Evolutionary conservation across 176 grass and related monocot species (phyloP), one percentile per base, ranked within the genome.

Genomic region (Saccharum officinarum): DNA sequence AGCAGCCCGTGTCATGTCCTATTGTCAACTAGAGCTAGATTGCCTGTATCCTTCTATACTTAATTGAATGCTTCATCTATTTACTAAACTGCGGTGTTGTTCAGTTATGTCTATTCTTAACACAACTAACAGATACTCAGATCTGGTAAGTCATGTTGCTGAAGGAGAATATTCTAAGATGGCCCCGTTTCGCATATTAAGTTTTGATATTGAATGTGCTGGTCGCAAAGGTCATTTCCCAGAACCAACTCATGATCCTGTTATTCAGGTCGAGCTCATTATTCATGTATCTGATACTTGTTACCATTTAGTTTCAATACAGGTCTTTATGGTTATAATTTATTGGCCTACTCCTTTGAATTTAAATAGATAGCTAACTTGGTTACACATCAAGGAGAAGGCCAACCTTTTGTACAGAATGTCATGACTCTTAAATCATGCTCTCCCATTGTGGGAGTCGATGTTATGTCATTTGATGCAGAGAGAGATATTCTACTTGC

Each of bases 351-450:
- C 31, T 74, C 71, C 82, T 82, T 86, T 93, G 60, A 34, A 85
- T 87, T 84, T 46, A 61, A 87, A 80, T 82, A 98, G 97, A 98
- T 98, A 87, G 93, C 93, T 36, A 98, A 95, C 84, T 89, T 95
- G 67, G 93, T 95, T 67, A 98, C 97, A 25, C 93, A 92, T 87
- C 93, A 98, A 94, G 96, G 96, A 75, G 89, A 92, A 88, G 90
- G 73, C 73, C 85, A 92, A 61, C 93, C 97, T 65, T 95, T 95
- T 46, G 83, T 95, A 65, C 91, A 57, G 50, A 95, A 98, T 88
- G 97, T 95, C 70, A 98, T 98, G 93, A 98, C 93, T 71, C 92
- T 98, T 54, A 98, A 98, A 79, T 94, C 97, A 41, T 98, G 97
- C 69, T 89, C 97, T 57, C 90, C 97, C 42, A 98, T 98, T 77